phyloP scores from a whole-genome alignment of 2,329 filamentous ascomycete species.

The Aurifilum marmelostoma region DNA sequence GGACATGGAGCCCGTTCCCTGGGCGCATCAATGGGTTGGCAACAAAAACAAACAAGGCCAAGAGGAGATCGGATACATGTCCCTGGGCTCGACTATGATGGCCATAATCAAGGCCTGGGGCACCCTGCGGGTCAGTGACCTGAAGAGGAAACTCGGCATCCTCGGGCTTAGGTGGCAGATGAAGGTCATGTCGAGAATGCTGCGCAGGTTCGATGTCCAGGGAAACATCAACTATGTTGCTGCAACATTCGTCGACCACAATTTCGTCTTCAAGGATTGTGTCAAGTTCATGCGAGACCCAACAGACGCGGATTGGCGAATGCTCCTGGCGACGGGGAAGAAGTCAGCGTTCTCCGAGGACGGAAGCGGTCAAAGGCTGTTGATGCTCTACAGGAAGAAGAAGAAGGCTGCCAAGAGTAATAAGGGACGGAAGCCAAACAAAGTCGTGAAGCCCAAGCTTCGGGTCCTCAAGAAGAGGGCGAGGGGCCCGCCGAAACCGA shows the following conservation, averaged over 20 bases:
- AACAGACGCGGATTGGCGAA: conserved; percentile 58
- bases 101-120: conserved; percentile 61
- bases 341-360: conserved; percentile 36
- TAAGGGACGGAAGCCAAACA: conserved; percentile 13
- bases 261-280: conserved; percentile 63
- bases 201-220: conserved; percentile 58
- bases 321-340: conserved; percentile 56
- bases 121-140: conserved; percentile 60
- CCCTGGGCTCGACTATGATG: conserved; percentile 60
- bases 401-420: conserved; percentile 20
- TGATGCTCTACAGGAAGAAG: conserved; percentile 21
- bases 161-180: conserved; percentile 60
- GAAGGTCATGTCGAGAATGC: conserved; percentile 62
- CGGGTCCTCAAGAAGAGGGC: conserved; percentile 25
- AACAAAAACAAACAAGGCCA: conserved; percentile 41
- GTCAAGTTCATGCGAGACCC: conserved; percentile 62
- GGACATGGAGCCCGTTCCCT: conserved; percentile 58
- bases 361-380: conserved; percentile 24
- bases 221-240: conserved; percentile 62
- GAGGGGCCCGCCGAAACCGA: conserved; percentile 17
- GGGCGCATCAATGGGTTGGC: conserved; percentile 60
- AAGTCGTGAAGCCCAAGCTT: conserved; percentile 8
- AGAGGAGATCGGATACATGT: conserved; percentile 55
- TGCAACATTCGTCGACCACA: conserved; percentile 53
- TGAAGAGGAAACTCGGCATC: conserved; percentile 61